Base-by-base conservation (phyloP, 1,284 basidiomycete genomes). In the Pterulicium gracile region DNA sequence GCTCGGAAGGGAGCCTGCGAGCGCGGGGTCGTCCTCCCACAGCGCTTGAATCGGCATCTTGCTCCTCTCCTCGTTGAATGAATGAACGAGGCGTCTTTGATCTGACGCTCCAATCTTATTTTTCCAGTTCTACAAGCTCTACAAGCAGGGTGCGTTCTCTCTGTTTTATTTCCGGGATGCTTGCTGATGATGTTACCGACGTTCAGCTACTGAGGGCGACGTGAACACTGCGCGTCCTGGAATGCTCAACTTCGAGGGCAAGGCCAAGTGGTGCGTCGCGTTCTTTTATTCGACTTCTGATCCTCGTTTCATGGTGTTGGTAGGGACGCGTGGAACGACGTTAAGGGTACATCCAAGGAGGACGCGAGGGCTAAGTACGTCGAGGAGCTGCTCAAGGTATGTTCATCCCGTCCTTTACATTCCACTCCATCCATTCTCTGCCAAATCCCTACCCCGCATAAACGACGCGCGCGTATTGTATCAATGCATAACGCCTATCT, bases 241-340 rank as follows among this genome's bases (percentile, higher is more conserved):
- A 20, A 45, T 89, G 64, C 57, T 90, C 24, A 84, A 90, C 59
- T 89, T 90, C 58, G 64, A 67, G n/a, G 88, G 81, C 53, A 88
- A 84, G 65, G 81, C 79, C 47, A 92, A 91, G 67, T 90, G 89
- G 88, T 88, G 51, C 56, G 71, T 59, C 24, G 42, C 41, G 40
- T 43, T 39, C 44, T 18, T 13, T 13, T 17, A 39, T 10, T 15
- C 15, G n/a, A 5, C 41, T 47, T 45, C 35, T 47, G 4, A 36
- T 20, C 41, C 32, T 21, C 18, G 35, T 39, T 4, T 17, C 19
- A 15, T 40, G 18, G 24, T 42, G 46, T 19, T 46, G 47, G 45
- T 55, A 87, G 88, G 88, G 80, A 89, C 60, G 91, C 91, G n/a
- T 94, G 90, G 88, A 75, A 81, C 41, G 61, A 58, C n/a, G 72